Conservation (phyloP, 2,329 filamentous ascomycete genomes). For the Pseudogymnoascus sp. region DNA sequence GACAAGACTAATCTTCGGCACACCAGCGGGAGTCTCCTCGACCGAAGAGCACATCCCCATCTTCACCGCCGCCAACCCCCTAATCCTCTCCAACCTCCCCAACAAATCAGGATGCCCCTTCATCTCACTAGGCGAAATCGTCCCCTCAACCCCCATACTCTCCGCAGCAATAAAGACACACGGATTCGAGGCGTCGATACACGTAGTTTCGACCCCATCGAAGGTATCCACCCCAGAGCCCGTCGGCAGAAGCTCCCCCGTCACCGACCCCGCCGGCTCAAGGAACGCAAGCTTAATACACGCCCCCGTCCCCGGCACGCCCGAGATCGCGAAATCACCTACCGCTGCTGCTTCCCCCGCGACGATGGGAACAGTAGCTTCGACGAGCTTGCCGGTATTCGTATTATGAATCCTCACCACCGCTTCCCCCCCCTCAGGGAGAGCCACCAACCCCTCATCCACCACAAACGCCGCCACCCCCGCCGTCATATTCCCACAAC, state of each 20-base stretch:
- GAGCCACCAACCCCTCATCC: constrained; percentile 41
- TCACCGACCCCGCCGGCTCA: constrained; percentile 55
- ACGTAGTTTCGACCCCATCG: constrained; percentile 42
- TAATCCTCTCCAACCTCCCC: constrained; percentile 45
- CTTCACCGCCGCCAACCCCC: constrained; percentile 45
- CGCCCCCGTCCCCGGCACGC: constrained; percentile 51
- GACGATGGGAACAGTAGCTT: constrained; percentile 46
- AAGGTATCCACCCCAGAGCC: constrained; percentile 46
- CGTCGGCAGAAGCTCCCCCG: constrained; percentile 52
- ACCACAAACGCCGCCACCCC: constrained; percentile 59
- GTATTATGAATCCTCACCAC: constrained; percentile 60
- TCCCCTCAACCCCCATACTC: constrained; percentile 42
- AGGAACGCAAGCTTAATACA: constrained; percentile 53
- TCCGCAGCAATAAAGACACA: constrained; percentile 51
- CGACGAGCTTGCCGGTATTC: constrained; percentile 59
- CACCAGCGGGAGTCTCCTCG: constrained; percentile 42
- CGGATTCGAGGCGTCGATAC: constrained; percentile 58
- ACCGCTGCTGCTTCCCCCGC: constrained; percentile 38
- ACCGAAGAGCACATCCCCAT: constrained; percentile 49
- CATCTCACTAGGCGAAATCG: constrained; percentile 46
- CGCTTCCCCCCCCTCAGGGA: constrained; percentile 24
- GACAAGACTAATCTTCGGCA: constrained; percentile 57
- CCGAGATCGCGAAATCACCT: constrained; percentile 55
- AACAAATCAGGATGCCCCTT: constrained; percentile 38
- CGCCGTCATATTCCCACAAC: constrained; percentile 68